phyloP scores from a whole-genome alignment of 345 rosid genomes.

The Nasturtium officinale region DNA sequence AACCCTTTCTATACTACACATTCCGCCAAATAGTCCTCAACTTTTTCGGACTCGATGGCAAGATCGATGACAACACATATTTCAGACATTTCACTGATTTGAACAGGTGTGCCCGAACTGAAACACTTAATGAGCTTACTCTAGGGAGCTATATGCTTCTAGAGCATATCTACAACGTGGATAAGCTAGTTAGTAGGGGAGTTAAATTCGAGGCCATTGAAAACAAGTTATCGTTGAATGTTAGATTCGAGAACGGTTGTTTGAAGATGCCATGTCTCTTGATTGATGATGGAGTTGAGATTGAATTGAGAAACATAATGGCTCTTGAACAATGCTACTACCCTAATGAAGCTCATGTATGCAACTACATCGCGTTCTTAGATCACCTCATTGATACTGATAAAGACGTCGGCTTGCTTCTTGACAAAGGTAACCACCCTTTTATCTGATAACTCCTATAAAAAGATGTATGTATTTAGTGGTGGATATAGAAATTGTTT shows the following conservation, averaged over 20 bases:
- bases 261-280: not conserved
- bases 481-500: too few species aligned
- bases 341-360: not conserved
- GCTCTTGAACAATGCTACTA: not conserved
- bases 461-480: too few species aligned
- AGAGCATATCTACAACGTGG: not conserved
- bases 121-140: not conserved
- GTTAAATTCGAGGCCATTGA: not conserved
- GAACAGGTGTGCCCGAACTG: not conserved
- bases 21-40: not conserved
- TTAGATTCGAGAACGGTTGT: not conserved
- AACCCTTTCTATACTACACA: not conserved
- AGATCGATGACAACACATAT: not conserved
- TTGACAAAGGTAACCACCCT: not conserved
- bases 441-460: not conserved
- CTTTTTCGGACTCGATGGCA: not conserved
- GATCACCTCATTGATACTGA: not conserved
- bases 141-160: rapidly evolving
- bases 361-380: not conserved
- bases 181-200: not conserved
- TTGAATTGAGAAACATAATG: not conserved
- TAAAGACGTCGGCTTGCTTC: not conserved
- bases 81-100: not conserved
- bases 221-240: not conserved
- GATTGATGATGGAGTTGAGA: not conserved